phyloP scores from a whole-genome alignment of 1,284 basidiomycete species.

The Trichosporon sp. region DNA sequence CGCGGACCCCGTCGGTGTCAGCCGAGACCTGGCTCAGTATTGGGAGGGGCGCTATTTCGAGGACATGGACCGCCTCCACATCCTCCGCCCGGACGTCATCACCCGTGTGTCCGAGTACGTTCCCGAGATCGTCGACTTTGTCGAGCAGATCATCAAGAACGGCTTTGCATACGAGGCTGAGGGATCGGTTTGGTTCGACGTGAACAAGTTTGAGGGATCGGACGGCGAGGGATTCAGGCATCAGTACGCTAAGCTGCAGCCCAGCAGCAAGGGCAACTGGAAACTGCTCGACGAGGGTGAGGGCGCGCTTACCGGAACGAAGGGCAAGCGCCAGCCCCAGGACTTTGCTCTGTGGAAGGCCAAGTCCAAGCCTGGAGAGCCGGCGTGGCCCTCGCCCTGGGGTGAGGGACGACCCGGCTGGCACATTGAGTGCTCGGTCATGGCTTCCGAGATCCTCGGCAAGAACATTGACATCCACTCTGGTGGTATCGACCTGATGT shows the following conservation, averaged over 20 bases:
- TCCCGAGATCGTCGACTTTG: slow-evolving; percentile 88
- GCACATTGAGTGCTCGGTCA: slow-evolving; percentile 99
- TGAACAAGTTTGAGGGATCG: slow-evolving; percentile 77
- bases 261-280: slow-evolving; percentile 91
- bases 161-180: slow-evolving; percentile 88
- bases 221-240: slow-evolving; percentile 63
- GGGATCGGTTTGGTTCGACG: slow-evolving; percentile 96
- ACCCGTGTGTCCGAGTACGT: slow-evolving; percentile 98
- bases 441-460: slow-evolving; percentile 92
- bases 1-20: slow-evolving; percentile 78
- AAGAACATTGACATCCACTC: slow-evolving; percentile 97
- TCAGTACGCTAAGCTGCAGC: slow-evolving; percentile 92
- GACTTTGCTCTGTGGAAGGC: slow-evolving; percentile 99
- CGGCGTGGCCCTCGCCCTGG: slow-evolving; percentile 96
- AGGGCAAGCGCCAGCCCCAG: slow-evolving; percentile 62
- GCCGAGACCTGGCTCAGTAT: slow-evolving; percentile 77
- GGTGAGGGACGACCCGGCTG: slow-evolving; percentile 95
- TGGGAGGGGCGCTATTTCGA: slow-evolving; percentile 92
- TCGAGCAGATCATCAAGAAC: slow-evolving; percentile 81
- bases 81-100: slow-evolving; percentile 84
- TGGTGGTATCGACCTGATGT: slow-evolving; percentile 93
- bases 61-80: slow-evolving; percentile 86
- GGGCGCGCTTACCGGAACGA: slow-evolving; percentile 73
- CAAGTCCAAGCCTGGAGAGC: slow-evolving; percentile 90
- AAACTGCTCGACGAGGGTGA: slow-evolving; percentile 91